phyloP scores from a whole-genome alignment of 2,329 filamentous ascomycete genomes.

The Aspergillus fijiensis region DNA sequence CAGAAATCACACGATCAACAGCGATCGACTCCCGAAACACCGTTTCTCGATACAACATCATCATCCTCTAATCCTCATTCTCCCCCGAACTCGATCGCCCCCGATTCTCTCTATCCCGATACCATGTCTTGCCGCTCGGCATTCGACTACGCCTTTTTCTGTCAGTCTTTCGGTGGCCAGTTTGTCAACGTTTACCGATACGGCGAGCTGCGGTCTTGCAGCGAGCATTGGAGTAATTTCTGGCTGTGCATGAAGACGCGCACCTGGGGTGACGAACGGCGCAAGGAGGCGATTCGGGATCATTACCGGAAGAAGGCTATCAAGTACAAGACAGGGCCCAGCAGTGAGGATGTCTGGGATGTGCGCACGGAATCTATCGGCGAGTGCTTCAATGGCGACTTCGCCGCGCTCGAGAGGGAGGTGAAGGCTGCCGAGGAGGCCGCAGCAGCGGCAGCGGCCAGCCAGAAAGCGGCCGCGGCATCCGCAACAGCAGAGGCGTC shows the following conservation, averaged over 20 bases:
- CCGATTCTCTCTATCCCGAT: constrained; percentile 71
- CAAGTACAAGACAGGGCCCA: constrained; percentile 67
- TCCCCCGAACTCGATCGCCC: constrained; percentile 46
- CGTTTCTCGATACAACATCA: constrained; percentile 12
- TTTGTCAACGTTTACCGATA: constrained; percentile 90
- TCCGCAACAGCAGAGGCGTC: neutral
- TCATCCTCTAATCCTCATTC: constrained; percentile 12
- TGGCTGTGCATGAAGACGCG: constrained; percentile 95
- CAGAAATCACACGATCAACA: constrained; percentile 12
- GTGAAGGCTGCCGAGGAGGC: constrained; percentile 46
- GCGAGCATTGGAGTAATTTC: constrained; percentile 86
- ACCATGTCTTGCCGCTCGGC: constrained; percentile 85
- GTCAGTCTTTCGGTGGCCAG: constrained; percentile 85
- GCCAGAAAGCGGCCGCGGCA: constrained; percentile 12
- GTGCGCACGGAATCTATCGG: constrained; percentile 63
- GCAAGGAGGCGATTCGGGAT: constrained; percentile 60
- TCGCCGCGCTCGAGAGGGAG: constrained; percentile 43
- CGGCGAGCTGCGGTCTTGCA: constrained; percentile 73
- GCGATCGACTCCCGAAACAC: constrained; percentile 9
- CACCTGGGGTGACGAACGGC: constrained; percentile 58
- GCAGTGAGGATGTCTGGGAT: constrained; percentile 90
- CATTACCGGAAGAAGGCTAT: constrained; percentile 67
- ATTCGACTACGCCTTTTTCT: constrained; percentile 93
- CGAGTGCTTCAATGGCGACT: constrained; percentile 49
- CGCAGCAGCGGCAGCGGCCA: constrained; percentile 16